phyloP scores from a whole-genome alignment of 345 rosid genomes.

The Leavenworthia alabamica region DNA sequence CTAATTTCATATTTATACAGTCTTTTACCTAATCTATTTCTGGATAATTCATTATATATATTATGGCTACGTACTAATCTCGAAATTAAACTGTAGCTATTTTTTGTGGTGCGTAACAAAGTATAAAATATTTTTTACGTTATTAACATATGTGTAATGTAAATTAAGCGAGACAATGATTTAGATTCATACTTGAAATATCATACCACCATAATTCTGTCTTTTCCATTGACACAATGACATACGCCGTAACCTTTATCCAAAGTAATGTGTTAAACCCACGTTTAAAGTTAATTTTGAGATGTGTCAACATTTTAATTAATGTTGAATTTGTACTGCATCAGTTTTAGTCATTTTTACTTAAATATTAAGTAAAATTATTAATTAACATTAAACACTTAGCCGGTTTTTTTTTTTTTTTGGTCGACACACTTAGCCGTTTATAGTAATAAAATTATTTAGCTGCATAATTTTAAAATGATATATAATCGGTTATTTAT shows the following conservation, averaged over 20 bases:
- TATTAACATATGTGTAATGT: not conserved
- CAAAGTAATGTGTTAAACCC: not conserved
- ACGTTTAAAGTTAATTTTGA: not conserved
- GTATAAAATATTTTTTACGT: not conserved
- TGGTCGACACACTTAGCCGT: no score
- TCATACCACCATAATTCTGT: not conserved
- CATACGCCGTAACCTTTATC: not conserved
- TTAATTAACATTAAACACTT: not conserved
- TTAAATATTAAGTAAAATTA: not conserved
- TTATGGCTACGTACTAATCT: not conserved
- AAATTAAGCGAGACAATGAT: not conserved
- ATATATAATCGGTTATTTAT: not conserved
- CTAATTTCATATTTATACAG: slow-evolving; percentile 4
- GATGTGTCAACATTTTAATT: not conserved
- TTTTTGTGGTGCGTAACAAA: not conserved
- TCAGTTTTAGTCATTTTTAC: not conserved
- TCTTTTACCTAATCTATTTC: slow-evolving; percentile 8
- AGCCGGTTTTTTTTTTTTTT: no score
- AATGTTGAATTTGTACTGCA: not conserved
- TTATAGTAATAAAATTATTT: not conserved
- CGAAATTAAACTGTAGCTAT: not conserved
- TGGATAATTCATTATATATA: not conserved
- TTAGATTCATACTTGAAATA: not conserved
- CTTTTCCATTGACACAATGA: not conserved
- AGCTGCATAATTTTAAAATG: not conserved